Percentiles rank a stretch among this genome's conserved stretches.
Conservation (phyloP, 176 grass and related monocot genomes). For the Elaeis guineensis region DNA sequence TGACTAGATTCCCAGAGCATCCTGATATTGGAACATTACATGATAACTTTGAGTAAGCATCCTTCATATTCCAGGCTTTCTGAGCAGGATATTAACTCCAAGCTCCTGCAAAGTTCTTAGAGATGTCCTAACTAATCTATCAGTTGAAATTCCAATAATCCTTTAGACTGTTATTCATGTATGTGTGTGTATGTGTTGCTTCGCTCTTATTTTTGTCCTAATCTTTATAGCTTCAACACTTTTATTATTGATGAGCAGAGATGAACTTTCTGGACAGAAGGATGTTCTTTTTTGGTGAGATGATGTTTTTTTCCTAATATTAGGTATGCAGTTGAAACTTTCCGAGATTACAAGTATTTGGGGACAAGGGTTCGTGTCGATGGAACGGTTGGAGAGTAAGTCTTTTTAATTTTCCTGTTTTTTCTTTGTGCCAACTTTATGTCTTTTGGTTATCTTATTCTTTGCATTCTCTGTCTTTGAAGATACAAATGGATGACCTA, state of each 20-base stretch:
- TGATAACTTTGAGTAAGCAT: constrained; percentile 82
- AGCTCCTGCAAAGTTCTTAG: too few relatives aligned
- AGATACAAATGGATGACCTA: constrained; percentile 99
- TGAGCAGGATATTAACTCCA: too few relatives aligned
- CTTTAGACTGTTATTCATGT: too few relatives aligned
- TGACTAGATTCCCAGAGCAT: constrained; percentile 30
- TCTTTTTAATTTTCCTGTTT: constrained; percentile 8
- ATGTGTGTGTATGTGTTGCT: too few relatives aligned
- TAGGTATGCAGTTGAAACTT: constrained; percentile 81
- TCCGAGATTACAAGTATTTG: constrained; percentile 75
- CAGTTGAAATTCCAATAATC: too few relatives aligned
- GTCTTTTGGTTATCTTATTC: constrained; percentile 4
- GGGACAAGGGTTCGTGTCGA: constrained; percentile 69
- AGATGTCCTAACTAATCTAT: too few relatives aligned
- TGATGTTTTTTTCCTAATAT: constrained; percentile 6
- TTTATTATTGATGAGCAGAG: neutral
- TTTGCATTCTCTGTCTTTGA: constrained; percentile 4
- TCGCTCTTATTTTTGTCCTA: neutral
- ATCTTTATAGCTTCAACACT: neutral
- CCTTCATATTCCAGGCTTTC: neutral
- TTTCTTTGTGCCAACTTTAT: constrained; percentile 14
- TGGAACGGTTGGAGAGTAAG: constrained; percentile 94
- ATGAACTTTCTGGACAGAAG: neutral
- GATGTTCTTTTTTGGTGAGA: constrained; percentile 7
- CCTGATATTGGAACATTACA: constrained; percentile 73